These are phyloP conservation scores for Aspergillus melleus DNA, from an alignment of 2,329 filamentous ascomycete species.

Conservation along the genomic window DNA sequence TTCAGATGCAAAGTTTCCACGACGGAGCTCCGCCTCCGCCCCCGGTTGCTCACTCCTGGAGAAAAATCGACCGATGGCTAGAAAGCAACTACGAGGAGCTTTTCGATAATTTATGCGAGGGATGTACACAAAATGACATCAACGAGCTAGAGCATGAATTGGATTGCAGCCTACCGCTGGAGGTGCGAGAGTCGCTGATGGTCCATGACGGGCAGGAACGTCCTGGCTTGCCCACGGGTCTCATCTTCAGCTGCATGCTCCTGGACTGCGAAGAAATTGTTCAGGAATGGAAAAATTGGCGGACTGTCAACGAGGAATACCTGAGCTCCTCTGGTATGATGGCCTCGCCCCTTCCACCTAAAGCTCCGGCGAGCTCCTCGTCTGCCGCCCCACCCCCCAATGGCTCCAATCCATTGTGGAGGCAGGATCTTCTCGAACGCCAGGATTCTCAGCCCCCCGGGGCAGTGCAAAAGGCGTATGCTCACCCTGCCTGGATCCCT, in stretches of 20 bases:
- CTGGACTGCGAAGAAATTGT: conserved; percentile 98
- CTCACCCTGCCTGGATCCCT: conserved; percentile 93
- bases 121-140: conserved; percentile 88
- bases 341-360: conserved; percentile 66
- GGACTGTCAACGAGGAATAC: conserved; percentile 87
- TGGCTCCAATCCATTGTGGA: conserved; percentile 68
- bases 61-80: conserved; percentile 87
- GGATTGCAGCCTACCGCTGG: conserved; percentile 88
- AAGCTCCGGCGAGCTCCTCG: conserved; percentile 67
- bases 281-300: conserved; percentile 97
- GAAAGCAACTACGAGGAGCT: conserved; percentile 96
- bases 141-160: conserved; percentile 96
- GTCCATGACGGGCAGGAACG: conserved; percentile 97
- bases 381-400: conserved; percentile 57
- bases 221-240: conserved; percentile 83
- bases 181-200: conserved; percentile 87
- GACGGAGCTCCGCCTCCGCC: conserved; percentile 89
- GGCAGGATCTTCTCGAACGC: conserved; percentile 76
- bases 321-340: conserved; percentile 59
- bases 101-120: conserved; percentile 88
- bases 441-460: conserved; percentile 87
- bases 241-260: conserved; percentile 92
- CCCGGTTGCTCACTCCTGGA: conserved; percentile 86
- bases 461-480: conserved; percentile 87
- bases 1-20: conserved; percentile 94